Base-by-base conservation (phyloP, 2,329 filamentous ascomycete genomes). In the Aspergillus fumigatus region DNA sequence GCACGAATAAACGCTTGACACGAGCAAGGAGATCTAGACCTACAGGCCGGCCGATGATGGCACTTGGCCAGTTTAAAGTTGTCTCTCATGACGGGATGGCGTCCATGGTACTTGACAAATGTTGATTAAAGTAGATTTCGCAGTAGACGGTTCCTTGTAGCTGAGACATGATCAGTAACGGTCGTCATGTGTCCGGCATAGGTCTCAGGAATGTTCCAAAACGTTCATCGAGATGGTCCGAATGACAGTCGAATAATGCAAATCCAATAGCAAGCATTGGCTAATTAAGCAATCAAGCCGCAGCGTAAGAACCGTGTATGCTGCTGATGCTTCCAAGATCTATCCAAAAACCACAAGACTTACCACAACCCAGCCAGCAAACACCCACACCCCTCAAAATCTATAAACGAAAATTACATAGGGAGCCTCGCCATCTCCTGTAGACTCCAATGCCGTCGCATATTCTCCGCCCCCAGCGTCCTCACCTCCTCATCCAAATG, bases 401-500 rank as follows among this genome's bases (percentile, higher is more conserved):
- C 32, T 1, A 3, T 7, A 38, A 38, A 6, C 25, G 1, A 38
- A 25, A 10, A 57, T 64, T 50, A 92, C 77, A 92, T 90, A 0
- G 84, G 85, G 76, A 94, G 80, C 52, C 76, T 74, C 70, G 74
- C 78, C 73, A 96, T 86, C 79, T 96, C 92, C 49, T 89, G 84
- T 58, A 85, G 64, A 0, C 80, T 88, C 89, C 90, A 96, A 73
- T 89, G 92, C 73, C 80, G 84, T 64, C 90, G 81, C 92, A 96
- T 96, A 70, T 93, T 95, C 72, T 94, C 89, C 48, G 91, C 91
- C 2, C 87, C 84, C 32, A 96, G 73, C 62, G 88, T 83, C 72
- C 80, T 77, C 7, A 96, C 91, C 79, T 96, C 92, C 65, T 92
- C 87, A 66, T 94, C 89, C 58, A 96, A 76, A 79, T 96, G 92